A percentile compares a stretch with the other conserved stretches of the same genome.
Evolutionary conservation across 176 grass and related monocot genomes (phyloP).

Genomic region (Triticum urartu): DNA sequence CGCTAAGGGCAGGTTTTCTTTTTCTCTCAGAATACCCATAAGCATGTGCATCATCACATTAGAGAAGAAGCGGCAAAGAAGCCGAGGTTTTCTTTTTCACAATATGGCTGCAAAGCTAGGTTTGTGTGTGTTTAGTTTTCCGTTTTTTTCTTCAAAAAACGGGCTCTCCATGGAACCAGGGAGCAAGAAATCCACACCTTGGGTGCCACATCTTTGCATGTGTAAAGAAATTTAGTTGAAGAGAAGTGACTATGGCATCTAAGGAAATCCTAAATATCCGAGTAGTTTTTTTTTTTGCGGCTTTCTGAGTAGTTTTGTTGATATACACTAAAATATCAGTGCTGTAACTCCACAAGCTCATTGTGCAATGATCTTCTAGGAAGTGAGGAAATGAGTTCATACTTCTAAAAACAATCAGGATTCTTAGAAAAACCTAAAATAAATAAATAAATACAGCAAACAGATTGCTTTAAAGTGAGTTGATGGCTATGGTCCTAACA

Average conservation of each 20-base stretch:
- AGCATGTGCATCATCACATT: too few species aligned
- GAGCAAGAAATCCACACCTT: not conserved
- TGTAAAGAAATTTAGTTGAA: not conserved
- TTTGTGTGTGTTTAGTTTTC: too few species aligned
- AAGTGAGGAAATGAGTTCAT: not conserved
- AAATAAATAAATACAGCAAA: not conserved
- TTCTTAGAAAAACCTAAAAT: not conserved
- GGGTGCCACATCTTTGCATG: not conserved
- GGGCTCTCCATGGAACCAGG: too few species aligned
- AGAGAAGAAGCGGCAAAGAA: too few species aligned
- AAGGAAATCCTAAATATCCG: not conserved
- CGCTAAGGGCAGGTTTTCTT: too few species aligned
- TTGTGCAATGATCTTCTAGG: not conserved
- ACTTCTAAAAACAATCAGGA: slow-evolving; percentile 11
- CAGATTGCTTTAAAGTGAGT: slow-evolving; percentile 24
- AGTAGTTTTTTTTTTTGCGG: not conserved
- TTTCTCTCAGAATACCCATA: too few species aligned
- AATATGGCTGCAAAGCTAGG: too few species aligned
- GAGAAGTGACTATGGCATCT: not conserved
- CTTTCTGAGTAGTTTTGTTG: not conserved
- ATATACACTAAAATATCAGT: not conserved
- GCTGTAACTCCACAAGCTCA: not conserved
- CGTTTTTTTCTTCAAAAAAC: too few species aligned
- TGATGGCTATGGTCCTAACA: slow-evolving; percentile 28
- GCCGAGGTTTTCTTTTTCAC: too few species aligned